Evolutionary conservation across 2,329 filamentous ascomycete species (phyloP), one percentile per base, ranked within the genome.

Genomic region (Phyllosticta paracitricarpa): DNA sequence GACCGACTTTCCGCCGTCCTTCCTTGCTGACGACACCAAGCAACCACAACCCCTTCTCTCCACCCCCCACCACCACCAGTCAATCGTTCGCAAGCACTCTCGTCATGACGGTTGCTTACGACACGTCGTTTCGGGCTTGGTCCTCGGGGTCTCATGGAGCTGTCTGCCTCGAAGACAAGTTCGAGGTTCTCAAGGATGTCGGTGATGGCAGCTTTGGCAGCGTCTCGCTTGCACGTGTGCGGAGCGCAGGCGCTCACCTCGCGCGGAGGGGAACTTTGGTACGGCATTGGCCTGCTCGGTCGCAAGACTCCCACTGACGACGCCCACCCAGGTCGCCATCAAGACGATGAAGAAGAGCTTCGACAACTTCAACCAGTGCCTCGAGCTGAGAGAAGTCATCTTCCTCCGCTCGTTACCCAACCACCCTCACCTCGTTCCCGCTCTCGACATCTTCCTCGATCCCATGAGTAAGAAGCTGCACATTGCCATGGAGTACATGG

Each of bases 311-410:
- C 22, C 28, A 54, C 28, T 57, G 28, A 35, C 54, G 51, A 10
- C 28, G 63, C 6, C 61, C 59, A 97, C 6, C 61, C 59, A 97
- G 94, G 89, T 99, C 69, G 94, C 94, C 53, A 97, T 99, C 78
- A 99, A 99, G 78, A 97, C 94, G 5, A 99, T 99, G 94, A 99
- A 99, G 82, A 99, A 99, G 84, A 92, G 89, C 0, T 99, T 97
- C 69, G 92, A 97, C 68, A 96, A 90, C 1, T 91, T 97, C 71
- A 79, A 84, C 17, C 89, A 91, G 58, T 99, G 94, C 74, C 78
- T 97, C 65, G 94, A 99, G 75, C 84, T 99, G 59, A 88, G 94
- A 64, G 94, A 99, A 75, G 94, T 99, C 66, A 94, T 99, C 72
- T 99, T 99, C 76, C 80, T 99, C 55, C 87, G 91, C 70, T 93